A percentile compares a stretch with the other conserved stretches of the same genome.
These are phyloP conservation scores for Raddia guianensis DNA, from an alignment of 176 grass and related monocot genomes.

Conservation along the genomic window DNA sequence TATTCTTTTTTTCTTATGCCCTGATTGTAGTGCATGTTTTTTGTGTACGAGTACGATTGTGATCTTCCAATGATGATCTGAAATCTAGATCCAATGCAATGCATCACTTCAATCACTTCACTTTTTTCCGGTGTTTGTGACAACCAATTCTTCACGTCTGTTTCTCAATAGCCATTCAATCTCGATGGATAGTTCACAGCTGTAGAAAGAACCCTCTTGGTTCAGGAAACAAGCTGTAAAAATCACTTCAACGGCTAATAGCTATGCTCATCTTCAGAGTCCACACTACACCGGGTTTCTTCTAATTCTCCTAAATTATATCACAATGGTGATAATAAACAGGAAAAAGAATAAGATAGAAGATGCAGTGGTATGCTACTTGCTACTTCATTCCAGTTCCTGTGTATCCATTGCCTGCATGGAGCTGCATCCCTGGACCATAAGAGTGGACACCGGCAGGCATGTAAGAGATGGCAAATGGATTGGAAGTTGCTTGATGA, in stretches of 20 bases:
- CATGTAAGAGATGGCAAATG: slow-evolving; percentile 54
- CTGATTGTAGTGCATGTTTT: neutral
- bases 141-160: neutral
- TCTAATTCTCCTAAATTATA: neutral
- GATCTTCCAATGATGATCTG: neutral
- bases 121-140: neutral
- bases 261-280: slow-evolving; percentile 28
- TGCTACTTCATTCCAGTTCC: slow-evolving; percentile 68
- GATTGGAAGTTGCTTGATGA: slow-evolving; percentile 57
- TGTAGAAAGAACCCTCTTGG: neutral
- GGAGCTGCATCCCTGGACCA: slow-evolving; percentile 50
- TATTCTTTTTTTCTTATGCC: neutral
- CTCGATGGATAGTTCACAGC: neutral
- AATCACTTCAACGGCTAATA: neutral
- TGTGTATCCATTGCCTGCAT: slow-evolving; percentile 51
- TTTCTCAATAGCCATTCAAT: neutral
- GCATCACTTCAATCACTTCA: neutral
- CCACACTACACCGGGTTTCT: slow-evolving; percentile 2
- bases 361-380: slow-evolving; percentile 45
- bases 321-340: neutral
- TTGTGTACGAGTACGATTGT: neutral
- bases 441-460: slow-evolving; percentile 33
- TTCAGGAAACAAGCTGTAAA: neutral
- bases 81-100: neutral
- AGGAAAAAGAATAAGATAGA: neutral